phyloP scores from a whole-genome alignment of 2,329 filamentous ascomycete species.

The Neopestalotiopsis clavispora region DNA sequence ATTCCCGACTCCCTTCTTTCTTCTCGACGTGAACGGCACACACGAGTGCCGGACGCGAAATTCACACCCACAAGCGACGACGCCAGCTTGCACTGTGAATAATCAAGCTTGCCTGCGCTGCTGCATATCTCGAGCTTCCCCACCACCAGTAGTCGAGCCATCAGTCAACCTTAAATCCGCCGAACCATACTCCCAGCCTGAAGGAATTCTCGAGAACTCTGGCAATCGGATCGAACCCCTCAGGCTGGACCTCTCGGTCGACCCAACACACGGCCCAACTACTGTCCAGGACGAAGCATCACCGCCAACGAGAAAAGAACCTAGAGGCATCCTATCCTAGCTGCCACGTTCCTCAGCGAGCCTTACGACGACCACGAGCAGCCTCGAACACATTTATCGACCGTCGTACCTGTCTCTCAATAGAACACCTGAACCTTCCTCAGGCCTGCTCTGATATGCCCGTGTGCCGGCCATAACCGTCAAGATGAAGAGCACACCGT shows the following conservation, averaged over 20 bases:
- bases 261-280: not conserved
- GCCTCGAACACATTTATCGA: not conserved
- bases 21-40: not conserved
- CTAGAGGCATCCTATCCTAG: not conserved
- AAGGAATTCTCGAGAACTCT: not conserved
- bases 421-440: slow-evolving; percentile 7
- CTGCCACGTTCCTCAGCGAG: not conserved
- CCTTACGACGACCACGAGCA: slow-evolving; percentile 1
- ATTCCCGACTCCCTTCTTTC: not conserved
- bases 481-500: slow-evolving; percentile 91
- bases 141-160: not conserved
- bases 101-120: not conserved
- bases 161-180: slow-evolving; percentile 1
- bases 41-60: not conserved
- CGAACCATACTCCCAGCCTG: not conserved
- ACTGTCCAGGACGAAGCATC: not conserved
- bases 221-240: not conserved
- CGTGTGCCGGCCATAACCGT: slow-evolving; percentile 26
- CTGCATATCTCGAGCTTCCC: slow-evolving; percentile 2
- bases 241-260: not conserved
- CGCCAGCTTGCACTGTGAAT: not conserved
- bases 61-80: no score
- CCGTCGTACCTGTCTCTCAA: not conserved
- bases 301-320: not conserved
- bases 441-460: slow-evolving; percentile 24